Conservation (phyloP, 2,329 filamentous ascomycete species). For the Venturia aucupariae region DNA sequence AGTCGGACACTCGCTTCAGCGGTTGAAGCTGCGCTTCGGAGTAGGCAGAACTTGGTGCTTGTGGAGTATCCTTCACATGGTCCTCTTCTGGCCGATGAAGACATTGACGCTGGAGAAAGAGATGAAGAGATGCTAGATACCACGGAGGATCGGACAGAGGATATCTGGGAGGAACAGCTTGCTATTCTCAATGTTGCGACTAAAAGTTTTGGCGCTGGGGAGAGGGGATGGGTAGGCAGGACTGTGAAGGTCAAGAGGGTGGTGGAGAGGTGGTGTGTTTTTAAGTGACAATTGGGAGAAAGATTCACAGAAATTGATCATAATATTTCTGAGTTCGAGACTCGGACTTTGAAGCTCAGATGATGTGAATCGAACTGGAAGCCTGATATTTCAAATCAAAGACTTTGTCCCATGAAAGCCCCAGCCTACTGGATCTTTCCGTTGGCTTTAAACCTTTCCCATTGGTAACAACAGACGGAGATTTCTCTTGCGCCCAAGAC, state of each 20-base stretch:
- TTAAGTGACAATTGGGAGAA: slow-evolving; percentile 17
- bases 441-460: too few species aligned
- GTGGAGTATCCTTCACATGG: slow-evolving; percentile 28
- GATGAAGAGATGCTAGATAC: slow-evolving; percentile 49
- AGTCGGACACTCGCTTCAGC: slow-evolving; percentile 52
- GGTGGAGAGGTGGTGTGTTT: slow-evolving; percentile 36
- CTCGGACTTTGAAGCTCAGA: neutral
- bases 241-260: slow-evolving; percentile 35
- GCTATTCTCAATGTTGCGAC: slow-evolving; percentile 40
- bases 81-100: slow-evolving; percentile 54
- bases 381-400: too few species aligned
- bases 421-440: too few species aligned
- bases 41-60: slow-evolving; percentile 30
- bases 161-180: slow-evolving; percentile 38
- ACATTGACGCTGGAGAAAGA: slow-evolving; percentile 47
- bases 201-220: slow-evolving; percentile 29
- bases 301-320: neutral
- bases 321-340: too few species aligned
- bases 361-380: neutral
- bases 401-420: too few species aligned
- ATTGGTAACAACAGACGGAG: too few species aligned
- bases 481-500: too few species aligned
- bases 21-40: slow-evolving; percentile 47
- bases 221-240: slow-evolving; percentile 39
- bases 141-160: slow-evolving; percentile 20